Evolutionary conservation across 768 basidiomycete species (phyloP).

Genomic region (Suillus lakei): DNA sequence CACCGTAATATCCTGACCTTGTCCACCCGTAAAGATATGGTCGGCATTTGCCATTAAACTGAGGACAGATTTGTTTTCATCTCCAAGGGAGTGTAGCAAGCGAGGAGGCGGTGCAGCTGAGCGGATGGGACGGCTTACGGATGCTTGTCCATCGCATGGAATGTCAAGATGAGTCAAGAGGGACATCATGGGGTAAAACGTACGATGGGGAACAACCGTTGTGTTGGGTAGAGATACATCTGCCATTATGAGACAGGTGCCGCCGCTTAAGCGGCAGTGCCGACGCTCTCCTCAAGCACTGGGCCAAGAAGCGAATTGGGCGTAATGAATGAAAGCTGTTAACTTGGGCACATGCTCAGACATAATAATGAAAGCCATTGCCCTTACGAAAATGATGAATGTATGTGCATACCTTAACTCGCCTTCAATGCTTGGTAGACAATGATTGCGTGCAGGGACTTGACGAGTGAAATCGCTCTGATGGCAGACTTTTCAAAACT

Average conservation of each 20-base stretch:
- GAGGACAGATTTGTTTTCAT: slow-evolving; percentile 70
- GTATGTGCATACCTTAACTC: background rate
- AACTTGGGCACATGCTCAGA: background rate
- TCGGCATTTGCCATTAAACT: slow-evolving; percentile 73
- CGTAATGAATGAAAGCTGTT: background rate
- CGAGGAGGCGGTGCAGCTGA: slow-evolving; percentile 47
- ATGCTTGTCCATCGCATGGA: slow-evolving; percentile 42
- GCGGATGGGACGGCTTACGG: slow-evolving; percentile 61
- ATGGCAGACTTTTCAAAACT: background rate
- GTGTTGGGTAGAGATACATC: slow-evolving; percentile 1
- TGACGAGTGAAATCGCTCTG: background rate
- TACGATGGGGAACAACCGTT: slow-evolving; percentile 28
- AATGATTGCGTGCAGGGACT: background rate
- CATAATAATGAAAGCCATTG: background rate
- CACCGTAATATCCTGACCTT: slow-evolving; percentile 64
- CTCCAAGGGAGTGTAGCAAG: slow-evolving; percentile 72
- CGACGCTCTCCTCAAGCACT: background rate
- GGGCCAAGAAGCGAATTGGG: background rate
- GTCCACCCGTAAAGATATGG: slow-evolving; percentile 85
- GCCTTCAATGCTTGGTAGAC: background rate
- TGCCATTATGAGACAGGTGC: background rate
- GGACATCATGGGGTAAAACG: slow-evolving; percentile 19
- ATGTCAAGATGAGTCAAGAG: background rate
- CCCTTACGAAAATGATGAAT: background rate
- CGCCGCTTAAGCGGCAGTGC: background rate